Evolutionary conservation across 192 early-diverging fungal genomes (phyloP), one percentile per base, ranked within the genome.

Genomic region (Mortierella hygrophila): DNA sequence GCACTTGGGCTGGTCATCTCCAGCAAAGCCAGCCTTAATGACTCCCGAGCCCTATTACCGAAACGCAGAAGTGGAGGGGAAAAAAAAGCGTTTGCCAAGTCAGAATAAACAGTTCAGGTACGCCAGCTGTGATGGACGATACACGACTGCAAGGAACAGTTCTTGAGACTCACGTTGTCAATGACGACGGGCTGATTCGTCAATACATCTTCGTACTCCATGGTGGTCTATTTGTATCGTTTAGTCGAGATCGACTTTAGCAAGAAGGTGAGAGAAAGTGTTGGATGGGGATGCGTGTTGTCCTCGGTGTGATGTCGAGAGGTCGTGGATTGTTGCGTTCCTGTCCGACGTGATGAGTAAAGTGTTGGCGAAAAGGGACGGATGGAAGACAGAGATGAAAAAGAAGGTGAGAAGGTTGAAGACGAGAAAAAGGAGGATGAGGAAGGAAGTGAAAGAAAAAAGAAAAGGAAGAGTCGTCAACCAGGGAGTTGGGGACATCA

Each of bases 121-220:
- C 79, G 32, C 72, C 44, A 70, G 21, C n/a, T 9, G 13, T 35
- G 73, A 26, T 13, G 16, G 16, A 35, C 46, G 74, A 23, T 29
- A n/a, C 26, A n/a, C 15, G 42, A 44, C 0, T 4, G 60, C 32
- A 68, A 47, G 23, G 20, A 32, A 29, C 55, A 29, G 42, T 8
- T 18, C 49, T 44, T 21, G 40, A 37, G 10, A 87, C 94, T 91
- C 93, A 99, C 98, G 93, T 99, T 99, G 92, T 99, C 98, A 88
- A 99, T 98, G 71, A 99, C 98, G 16, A 99, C 97, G 21, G 98
- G 97, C 88, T 98, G 97, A 90, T 99, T 99, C 35, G 97, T 98
- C 78, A 99, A 87, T 23, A 98, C 97, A 76, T 97, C 96, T 84
- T 95, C 94, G 88, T 94, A 97, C 74, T 98, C 96, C 96, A 94